Base-by-base conservation (phyloP, 106 monocot genomes). In the Hemerocallis citrina region DNA sequence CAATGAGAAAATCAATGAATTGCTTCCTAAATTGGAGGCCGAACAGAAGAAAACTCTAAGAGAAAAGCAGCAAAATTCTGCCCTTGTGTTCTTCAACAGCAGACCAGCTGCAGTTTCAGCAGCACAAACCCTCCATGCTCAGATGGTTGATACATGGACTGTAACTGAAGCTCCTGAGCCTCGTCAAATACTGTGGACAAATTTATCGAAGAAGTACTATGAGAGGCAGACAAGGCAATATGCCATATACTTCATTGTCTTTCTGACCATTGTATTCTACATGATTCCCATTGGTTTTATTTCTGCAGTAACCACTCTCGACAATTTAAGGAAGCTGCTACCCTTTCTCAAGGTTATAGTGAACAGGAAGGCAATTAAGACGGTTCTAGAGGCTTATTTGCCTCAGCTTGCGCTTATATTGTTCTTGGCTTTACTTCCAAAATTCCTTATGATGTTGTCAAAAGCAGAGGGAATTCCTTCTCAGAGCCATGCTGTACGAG, bases 101-200 rank as follows among this genome's bases (percentile, higher is more conserved):
- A 75, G 70, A 46, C 52, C 54, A 35, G 93, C 93, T 63, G 85
- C 93, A 24, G 75, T 67, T 46, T 71, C 83, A n/a, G 94, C 94
- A 16, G 67, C 85, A 0, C 98, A 99, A 63, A 92, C 81, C 25
- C 67, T 92, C 36, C 98, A 99, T 58, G 71, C 92, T 34, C 98
- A 77, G 59, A 45, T 64, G 66, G 50, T 71, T 23, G 85, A 92
- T 54, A 75, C 72, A 35, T 99, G 98, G 98, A 80, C 58, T 21
- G 78, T 99, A 28, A 67, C 42, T 24, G 92, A 99, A 85, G 88
- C 98, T 44, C 92, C 98, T 5, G 92, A 99, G 45, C 98, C 98
- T 44, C 73, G 88, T 0, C 76, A 91, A 29, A 5, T 99, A 9
- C 34, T 99, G 16, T 99, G 98, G 98, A 24, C 58, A 29, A 92